A percentile compares a stretch with the other conserved stretches of the same genome.
Conservation (phyloP, 202 grass and related monocot species). For the Zoysia matrella region DNA sequence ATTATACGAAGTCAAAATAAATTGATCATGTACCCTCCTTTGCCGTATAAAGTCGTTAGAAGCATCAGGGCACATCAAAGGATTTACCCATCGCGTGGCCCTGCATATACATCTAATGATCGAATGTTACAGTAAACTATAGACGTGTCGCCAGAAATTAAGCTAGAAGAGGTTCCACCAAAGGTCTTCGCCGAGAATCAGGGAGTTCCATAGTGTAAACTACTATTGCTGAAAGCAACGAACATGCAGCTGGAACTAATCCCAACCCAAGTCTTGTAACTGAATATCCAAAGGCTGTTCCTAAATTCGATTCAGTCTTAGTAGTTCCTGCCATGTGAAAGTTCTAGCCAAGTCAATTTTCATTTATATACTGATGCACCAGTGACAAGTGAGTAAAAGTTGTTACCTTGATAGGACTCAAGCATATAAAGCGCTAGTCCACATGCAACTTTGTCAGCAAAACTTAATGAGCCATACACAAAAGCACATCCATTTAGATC, state of each 20-base stretch:
- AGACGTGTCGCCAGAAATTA: constrained; percentile 36
- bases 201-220: constrained; percentile 92
- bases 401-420: constrained; percentile 92
- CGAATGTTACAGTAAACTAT: constrained; percentile 3
- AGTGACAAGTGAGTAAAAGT: constrained; percentile 16
- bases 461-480: constrained; percentile 98
- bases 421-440: constrained; percentile 86
- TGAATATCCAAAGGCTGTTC: constrained; percentile 47
- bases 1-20: constrained; percentile 9
- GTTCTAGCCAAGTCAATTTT: not conserved
- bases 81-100: not conserved
- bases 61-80: constrained; percentile 22
- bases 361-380: not conserved
- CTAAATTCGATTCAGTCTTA: constrained; percentile 35
- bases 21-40: not conserved
- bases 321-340: constrained; percentile 56
- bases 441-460: constrained; percentile 90
- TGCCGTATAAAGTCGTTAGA: constrained; percentile 22
- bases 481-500: constrained; percentile 91
- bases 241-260: constrained; percentile 74
- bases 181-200: constrained; percentile 55
- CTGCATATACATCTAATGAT: constrained; percentile 4
- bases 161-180: constrained; percentile 83
- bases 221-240: constrained; percentile 70
- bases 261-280: constrained; percentile 81